Conservation (phyloP, 2,329 filamentous ascomycete species). For the Amauroascus niger region DNA sequence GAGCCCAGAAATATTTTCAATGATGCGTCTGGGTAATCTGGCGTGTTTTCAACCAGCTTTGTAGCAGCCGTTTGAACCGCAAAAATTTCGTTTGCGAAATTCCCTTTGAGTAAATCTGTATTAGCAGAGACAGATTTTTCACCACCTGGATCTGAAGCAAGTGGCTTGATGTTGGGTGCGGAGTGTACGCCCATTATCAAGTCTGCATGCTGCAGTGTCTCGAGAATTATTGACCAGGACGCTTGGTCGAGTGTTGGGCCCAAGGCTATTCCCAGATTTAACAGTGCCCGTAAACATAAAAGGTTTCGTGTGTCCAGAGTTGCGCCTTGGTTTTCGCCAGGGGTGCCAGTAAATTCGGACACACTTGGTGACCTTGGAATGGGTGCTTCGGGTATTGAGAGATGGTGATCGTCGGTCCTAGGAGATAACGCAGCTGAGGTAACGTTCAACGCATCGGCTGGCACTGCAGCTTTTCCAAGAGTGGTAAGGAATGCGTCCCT, state of each 20-base stretch:
- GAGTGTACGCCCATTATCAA: slow-evolving; percentile 56
- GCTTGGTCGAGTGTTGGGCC: slow-evolving; percentile 71
- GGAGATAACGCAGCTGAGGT: slow-evolving; percentile 19
- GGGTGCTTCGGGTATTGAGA: slow-evolving; percentile 24
- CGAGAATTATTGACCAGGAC: slow-evolving; percentile 81
- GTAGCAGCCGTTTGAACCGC: slow-evolving; percentile 82
- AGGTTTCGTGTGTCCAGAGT: slow-evolving; percentile 80
- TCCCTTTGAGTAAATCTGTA: slow-evolving; percentile 45
- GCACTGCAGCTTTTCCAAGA: slow-evolving; percentile 83
- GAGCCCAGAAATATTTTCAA: slow-evolving; percentile 70
- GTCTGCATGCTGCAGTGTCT: slow-evolving; percentile 87
- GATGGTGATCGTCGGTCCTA: slow-evolving; percentile 19
- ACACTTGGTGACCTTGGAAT: slow-evolving; percentile 21
- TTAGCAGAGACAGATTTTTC: slow-evolving; percentile 23
- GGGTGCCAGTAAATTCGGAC: slow-evolving; percentile 22
- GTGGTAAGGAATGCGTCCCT: slow-evolving; percentile 93
- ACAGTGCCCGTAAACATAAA: slow-evolving; percentile 74
- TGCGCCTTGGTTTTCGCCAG: slow-evolving; percentile 37
- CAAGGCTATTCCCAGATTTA: slow-evolving; percentile 92
- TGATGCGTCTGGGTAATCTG: slow-evolving; percentile 74
- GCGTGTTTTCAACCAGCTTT: slow-evolving; percentile 80
- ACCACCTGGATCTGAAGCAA: slow-evolving; percentile 21
- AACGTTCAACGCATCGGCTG: slow-evolving; percentile 50
- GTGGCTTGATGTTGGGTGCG: slow-evolving; percentile 22
- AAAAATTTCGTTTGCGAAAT: slow-evolving; percentile 69